Evolutionary conservation across 1,139 yeast genomes (phyloP).

Genomic region (Taiozyma onychis): DNA sequence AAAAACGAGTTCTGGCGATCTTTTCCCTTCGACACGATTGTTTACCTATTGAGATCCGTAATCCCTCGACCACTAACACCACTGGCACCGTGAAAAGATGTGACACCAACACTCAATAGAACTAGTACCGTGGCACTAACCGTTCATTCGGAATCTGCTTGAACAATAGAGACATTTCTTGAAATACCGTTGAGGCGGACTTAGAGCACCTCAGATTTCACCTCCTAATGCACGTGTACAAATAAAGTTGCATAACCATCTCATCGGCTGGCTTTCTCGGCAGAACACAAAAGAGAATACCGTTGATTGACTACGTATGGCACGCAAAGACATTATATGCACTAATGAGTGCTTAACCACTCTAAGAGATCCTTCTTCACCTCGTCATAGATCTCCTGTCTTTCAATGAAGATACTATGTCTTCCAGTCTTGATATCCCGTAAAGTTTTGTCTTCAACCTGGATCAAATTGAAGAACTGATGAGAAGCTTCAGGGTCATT

Average conservation of each 20-base stretch:
- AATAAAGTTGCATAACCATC: neutral
- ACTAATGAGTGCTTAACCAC: constrained; percentile 8
- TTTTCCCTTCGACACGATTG: neutral
- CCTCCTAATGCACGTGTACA: neutral
- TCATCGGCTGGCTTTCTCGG: neutral
- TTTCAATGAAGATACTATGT: constrained; percentile 44
- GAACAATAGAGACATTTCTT: neutral
- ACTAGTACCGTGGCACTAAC: too few species aligned
- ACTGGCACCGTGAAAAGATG: too few species aligned
- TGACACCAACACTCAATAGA: too few species aligned
- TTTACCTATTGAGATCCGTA: too few species aligned
- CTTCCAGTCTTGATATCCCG: constrained; percentile 28
- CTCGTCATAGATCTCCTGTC: constrained; percentile 31
- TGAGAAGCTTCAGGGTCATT: constrained; percentile 52
- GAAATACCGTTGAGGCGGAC: neutral
- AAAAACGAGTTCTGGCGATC: neutral
- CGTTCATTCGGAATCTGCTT: too few species aligned
- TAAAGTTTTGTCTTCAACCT: constrained; percentile 25
- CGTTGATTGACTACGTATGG: neutral
- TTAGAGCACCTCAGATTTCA: neutral
- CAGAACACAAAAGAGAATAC: too few species aligned
- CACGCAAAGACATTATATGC: neutral
- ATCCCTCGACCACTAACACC: too few species aligned
- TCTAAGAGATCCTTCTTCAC: constrained; percentile 2
- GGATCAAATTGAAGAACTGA: constrained; percentile 37